Evolutionary conservation across 1,139 yeast genomes (phyloP).

Genomic region (Magnusiomyces fungicola): DNA sequence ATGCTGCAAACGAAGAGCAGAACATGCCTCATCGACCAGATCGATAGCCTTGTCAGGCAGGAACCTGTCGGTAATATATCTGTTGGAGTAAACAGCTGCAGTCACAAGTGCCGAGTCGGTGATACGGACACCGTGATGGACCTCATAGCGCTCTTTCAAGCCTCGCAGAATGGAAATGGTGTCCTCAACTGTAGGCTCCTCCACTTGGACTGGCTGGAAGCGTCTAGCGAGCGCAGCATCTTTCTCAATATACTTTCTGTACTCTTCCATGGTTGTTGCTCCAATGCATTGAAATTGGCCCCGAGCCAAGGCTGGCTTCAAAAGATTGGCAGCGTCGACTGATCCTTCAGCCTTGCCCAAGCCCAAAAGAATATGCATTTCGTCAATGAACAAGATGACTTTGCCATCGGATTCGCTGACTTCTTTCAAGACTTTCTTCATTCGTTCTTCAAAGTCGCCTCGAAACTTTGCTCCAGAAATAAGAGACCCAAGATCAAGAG

Average conservation of each 20-base stretch:
- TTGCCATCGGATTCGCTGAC: slow-evolving; percentile 75
- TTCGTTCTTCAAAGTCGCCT: slow-evolving; percentile 91
- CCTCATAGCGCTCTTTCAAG: slow-evolving; percentile 87
- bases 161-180: slow-evolving; percentile 91
- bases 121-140: slow-evolving; percentile 97
- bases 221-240: slow-evolving; percentile 90
- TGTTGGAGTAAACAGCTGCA: slow-evolving; percentile 82
- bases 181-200: slow-evolving; percentile 90
- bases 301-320: slow-evolving; percentile 91
- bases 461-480: slow-evolving; percentile 92
- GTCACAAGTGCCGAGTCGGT: slow-evolving; percentile 90
- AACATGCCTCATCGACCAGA: slow-evolving; percentile 94
- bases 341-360: slow-evolving; percentile 94
- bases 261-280: slow-evolving; percentile 89
- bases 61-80: slow-evolving; percentile 86
- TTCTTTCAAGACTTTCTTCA: slow-evolving; percentile 77
- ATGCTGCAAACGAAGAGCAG: slow-evolving; percentile 86
- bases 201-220: slow-evolving; percentile 79
- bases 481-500: slow-evolving; percentile 80
- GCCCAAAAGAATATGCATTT: slow-evolving; percentile 83
- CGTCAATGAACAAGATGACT: slow-evolving; percentile 84
- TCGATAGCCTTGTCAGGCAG: slow-evolving; percentile 96
- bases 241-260: slow-evolving; percentile 78
- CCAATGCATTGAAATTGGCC: slow-evolving; percentile 93
- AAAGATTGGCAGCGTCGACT: slow-evolving; percentile 87